A percentile compares a stretch with the other conserved stretches of the same genome.
Conservation (phyloP, 2,329 filamentous ascomycete genomes). For the Aspergillus sp. region DNA sequence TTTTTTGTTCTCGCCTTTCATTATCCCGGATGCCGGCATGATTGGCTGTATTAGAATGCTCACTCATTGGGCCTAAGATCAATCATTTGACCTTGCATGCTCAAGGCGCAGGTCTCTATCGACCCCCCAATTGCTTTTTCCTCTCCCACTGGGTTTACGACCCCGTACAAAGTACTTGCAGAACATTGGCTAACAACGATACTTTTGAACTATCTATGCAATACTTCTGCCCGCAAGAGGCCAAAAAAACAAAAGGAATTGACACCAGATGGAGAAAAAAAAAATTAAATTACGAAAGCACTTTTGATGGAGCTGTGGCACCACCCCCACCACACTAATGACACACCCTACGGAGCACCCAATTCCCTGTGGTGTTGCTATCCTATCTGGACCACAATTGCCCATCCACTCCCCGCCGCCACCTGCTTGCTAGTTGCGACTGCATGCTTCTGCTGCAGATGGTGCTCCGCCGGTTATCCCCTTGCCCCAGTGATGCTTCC, state of each 20-base stretch:
- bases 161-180: neutral
- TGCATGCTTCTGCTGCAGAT: constrained; percentile 34
- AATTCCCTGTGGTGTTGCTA: constrained; percentile 27
- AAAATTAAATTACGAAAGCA: neutral
- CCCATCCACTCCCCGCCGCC: constrained; percentile 22
- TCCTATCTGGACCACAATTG: constrained; percentile 23
- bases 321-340: constrained; percentile 27
- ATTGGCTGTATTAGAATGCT: constrained; percentile 1
- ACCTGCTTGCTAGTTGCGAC: constrained; percentile 29
- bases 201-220: neutral
- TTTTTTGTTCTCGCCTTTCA: neutral
- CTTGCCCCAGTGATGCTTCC: constrained; percentile 31
- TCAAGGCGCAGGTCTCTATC: constrained; percentile 1
- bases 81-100: constrained; percentile 5
- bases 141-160: neutral
- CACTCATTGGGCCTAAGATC: neutral
- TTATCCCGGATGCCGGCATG: neutral
- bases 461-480: constrained; percentile 29
- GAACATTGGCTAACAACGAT: neutral
- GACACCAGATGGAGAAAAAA: constrained; percentile 3
- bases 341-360: constrained; percentile 22
- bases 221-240: neutral
- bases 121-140: neutral
- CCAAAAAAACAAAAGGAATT: constrained; percentile 11
- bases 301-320: constrained; percentile 28